Percentiles rank a stretch among this genome's conserved stretches.
phyloP scores from a whole-genome alignment of 1,284 basidiomycete genomes.

The Microbotryum lychnidis-dioicae region DNA sequence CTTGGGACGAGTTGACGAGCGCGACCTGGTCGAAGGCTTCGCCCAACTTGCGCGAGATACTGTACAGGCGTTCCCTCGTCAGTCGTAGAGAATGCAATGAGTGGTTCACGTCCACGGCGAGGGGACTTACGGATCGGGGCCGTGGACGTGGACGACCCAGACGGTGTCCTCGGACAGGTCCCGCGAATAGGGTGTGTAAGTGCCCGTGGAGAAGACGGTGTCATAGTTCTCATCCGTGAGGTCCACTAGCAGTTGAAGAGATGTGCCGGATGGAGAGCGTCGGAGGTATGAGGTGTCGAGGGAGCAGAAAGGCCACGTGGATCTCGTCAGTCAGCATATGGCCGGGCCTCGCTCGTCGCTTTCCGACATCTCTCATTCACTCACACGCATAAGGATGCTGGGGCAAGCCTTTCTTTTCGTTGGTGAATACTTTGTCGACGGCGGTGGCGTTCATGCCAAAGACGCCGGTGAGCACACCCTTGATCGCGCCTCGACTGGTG shows the following conservation, averaged over 20 bases:
- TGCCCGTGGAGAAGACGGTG: conserved; percentile 17
- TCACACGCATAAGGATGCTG: conserved; percentile 19
- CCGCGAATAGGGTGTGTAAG: conserved; percentile 15
- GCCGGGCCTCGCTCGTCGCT: too few relatives aligned
- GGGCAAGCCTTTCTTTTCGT: not conserved
- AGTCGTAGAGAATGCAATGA: too few relatives aligned
- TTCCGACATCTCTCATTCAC: not conserved
- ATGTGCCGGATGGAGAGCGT: not conserved
- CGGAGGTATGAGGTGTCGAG: not conserved
- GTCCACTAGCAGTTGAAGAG: conserved; percentile 11
- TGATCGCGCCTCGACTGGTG: too few relatives aligned
- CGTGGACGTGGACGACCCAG: conserved; percentile 27
- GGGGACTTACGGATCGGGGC: conserved; percentile 19
- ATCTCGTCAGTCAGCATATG: too few relatives aligned
- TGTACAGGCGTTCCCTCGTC: not conserved
- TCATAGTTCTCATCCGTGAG: conserved; percentile 27
- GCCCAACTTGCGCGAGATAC: conserved; percentile 16
- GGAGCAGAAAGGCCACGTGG: too few relatives aligned
- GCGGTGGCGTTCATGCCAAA: conserved; percentile 22
- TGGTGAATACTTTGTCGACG: conserved; percentile 15
- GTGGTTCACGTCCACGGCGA: too few relatives aligned
- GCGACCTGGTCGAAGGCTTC: conserved; percentile 18
- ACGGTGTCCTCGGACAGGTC: conserved; percentile 12
- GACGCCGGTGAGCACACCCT: conserved; percentile 8
- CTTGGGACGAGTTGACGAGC: conserved; percentile 15